phyloP scores from a whole-genome alignment of 345 rosid species.

The Rhodomyrtus tomentosa region DNA sequence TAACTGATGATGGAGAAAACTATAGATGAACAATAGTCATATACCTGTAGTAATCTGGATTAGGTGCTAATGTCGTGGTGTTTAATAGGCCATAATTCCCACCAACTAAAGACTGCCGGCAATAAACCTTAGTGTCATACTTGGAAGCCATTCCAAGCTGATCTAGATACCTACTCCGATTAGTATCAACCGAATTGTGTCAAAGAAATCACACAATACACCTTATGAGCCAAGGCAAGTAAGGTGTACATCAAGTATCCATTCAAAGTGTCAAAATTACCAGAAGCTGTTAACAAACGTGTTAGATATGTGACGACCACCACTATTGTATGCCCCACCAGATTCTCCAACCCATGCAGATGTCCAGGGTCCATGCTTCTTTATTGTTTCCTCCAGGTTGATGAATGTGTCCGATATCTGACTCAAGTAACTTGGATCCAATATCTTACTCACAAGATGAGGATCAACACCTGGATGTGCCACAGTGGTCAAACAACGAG shows the following conservation, averaged over 20 bases:
- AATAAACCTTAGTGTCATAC: slow-evolving; percentile 89
- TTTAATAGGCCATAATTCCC: slow-evolving; percentile 88
- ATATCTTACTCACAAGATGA: slow-evolving; percentile 52
- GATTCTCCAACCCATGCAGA: slow-evolving; percentile 99
- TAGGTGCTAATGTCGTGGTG: slow-evolving; percentile 49
- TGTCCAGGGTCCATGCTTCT: slow-evolving; percentile 71
- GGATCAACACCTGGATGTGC: slow-evolving; percentile 64
- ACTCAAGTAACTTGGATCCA: slow-evolving; percentile 62
- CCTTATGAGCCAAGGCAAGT: background rate
- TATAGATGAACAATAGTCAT: slow-evolving; percentile 2
- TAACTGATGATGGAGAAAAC: background rate
- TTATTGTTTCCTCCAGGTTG: slow-evolving; percentile 38
- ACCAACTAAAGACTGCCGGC: slow-evolving; percentile 90
- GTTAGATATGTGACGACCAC: slow-evolving; percentile 73
- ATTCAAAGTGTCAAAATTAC: slow-evolving; percentile 17
- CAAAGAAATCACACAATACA: background rate
- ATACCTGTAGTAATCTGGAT: slow-evolving; percentile 95
- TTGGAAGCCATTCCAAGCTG: slow-evolving; percentile 96
- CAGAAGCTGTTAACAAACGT: slow-evolving; percentile 91
- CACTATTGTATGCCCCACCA: slow-evolving; percentile 97
- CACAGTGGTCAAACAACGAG: background rate
- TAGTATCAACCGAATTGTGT: background rate
- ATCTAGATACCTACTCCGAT: slow-evolving; percentile 66
- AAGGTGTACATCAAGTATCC: background rate
- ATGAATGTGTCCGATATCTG: slow-evolving; percentile 45